Evolutionary conservation across 1,284 basidiomycete genomes (phyloP).

Genomic region (Cutaneotrichosporon cutaneum): DNA sequence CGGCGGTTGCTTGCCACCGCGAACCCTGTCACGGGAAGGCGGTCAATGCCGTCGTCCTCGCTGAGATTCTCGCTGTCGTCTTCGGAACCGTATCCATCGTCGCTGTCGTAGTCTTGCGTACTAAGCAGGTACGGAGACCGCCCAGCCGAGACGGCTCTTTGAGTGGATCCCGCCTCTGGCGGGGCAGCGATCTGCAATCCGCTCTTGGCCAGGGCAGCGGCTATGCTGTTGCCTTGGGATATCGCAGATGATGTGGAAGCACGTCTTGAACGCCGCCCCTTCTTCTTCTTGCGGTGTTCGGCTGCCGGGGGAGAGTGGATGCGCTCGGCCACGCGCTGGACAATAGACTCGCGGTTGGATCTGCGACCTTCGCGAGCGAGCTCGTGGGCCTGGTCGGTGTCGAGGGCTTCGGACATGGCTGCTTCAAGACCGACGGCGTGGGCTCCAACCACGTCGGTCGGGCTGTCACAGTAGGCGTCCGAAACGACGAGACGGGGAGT

Average conservation of each 20-base stretch:
- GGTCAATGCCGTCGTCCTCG: slow-evolving; percentile 46
- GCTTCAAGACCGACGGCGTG: slow-evolving; percentile 1
- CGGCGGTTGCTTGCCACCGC: slow-evolving; percentile 94
- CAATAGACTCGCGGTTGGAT: slow-evolving; percentile 30
- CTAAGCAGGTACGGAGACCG: slow-evolving; percentile 30
- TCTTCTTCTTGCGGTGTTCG: slow-evolving; percentile 25
- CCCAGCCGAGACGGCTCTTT: slow-evolving; percentile 17
- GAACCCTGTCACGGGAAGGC: slow-evolving; percentile 83
- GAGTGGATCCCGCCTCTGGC: not conserved
- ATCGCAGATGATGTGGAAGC: slow-evolving; percentile 29
- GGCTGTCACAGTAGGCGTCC: slow-evolving; percentile 5
- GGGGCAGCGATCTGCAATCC: slow-evolving; percentile 32
- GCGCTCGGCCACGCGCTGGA: slow-evolving; percentile 26
- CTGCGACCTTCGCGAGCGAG: slow-evolving; percentile 7
- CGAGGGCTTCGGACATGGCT: not conserved
- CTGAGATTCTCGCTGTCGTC: slow-evolving; percentile 58
- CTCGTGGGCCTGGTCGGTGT: not conserved
- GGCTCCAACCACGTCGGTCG: not conserved
- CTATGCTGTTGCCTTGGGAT: slow-evolving; percentile 32
- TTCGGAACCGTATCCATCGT: slow-evolving; percentile 52
- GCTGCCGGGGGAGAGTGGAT: slow-evolving; percentile 7
- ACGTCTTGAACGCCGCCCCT: slow-evolving; percentile 30
- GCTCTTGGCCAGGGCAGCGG: slow-evolving; percentile 41
- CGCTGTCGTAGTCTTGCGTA: slow-evolving; percentile 26
- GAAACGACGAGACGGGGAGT: slow-evolving; percentile 7